Evolutionary conservation across 768 basidiomycete genomes (phyloP), one percentile per base, ranked within the genome.

Genomic region (Tephrocybe sp.): DNA sequence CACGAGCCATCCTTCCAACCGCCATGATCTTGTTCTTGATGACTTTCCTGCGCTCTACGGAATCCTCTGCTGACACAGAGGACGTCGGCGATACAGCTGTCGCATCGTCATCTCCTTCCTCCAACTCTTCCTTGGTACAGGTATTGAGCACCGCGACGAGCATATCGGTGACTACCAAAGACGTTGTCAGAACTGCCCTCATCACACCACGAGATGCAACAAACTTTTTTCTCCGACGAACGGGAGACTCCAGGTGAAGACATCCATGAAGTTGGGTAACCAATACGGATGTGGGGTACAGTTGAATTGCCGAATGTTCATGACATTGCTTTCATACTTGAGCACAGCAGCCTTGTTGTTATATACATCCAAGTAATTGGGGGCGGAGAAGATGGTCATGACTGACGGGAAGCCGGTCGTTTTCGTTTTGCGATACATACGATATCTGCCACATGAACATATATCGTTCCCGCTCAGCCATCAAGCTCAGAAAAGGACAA

Each of bases 251-350:
- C 97, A 99, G 0, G 97, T 97, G 64, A 99, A 99, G 19, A 94
- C 94, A 60, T 98, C 95, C 94, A 98, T 97, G 62, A 99, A 99
- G 68, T 99, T 99, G 3, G 97, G 97, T 46, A 99, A 73, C 95
- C 95, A 98, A 65, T 97, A 98, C 7, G 87, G 87, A 60, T 97
- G 94, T 11, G 94, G 94, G 1, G 88, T 90, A 67, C 90, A 93
- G 69, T 97, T 97, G 74, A 97, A 98, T 64, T 98, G 95, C 38
- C 94, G 83, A 60, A 97, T 97, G 68, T 97, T 97, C 85, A 97
- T 90, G 47, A 95, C 94, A 63, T 99, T 99, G 66, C 91, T 93
- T 71, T 98, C 97, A 63, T 98, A 98, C 72, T 98, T 98, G 63
- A 99, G 82, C 18, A 99, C 94, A 0, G 97, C 97, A 1, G 94